Conservation (phyloP, 208 protist species). For the Angomonas ambiguus region DNA sequence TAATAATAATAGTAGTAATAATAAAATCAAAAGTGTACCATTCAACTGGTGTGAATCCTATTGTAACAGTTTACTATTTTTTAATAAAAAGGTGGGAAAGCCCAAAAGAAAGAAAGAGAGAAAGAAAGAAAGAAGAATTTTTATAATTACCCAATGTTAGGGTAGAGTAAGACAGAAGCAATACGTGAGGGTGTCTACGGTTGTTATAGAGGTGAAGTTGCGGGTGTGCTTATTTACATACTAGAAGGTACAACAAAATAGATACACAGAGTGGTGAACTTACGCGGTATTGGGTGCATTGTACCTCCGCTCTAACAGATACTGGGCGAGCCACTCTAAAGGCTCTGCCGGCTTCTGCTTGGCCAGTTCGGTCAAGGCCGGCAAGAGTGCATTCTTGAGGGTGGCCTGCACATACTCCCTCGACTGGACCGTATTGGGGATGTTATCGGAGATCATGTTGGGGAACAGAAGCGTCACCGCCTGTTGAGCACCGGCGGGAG, state of each 20-base stretch:
- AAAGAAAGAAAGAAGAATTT: background rate
- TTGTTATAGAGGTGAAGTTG: background rate
- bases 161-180: too few species aligned
- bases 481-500: constrained; percentile 32
- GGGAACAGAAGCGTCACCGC: constrained; percentile 70
- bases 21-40: too few species aligned
- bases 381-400: constrained; percentile 76
- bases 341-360: constrained; percentile 82
- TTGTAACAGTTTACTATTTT: too few species aligned
- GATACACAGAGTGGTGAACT: too few species aligned
- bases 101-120: background rate
- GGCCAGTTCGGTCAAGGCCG: constrained; percentile 77
- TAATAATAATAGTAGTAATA: too few species aligned
- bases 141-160: too few species aligned
- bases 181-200: too few species aligned
- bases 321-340: constrained; percentile 81
- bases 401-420: constrained; percentile 83
- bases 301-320: constrained; percentile 76
- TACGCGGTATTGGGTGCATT: constrained; percentile 33
- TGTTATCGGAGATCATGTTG: constrained; percentile 68
- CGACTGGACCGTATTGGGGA: constrained; percentile 46
- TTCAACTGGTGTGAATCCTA: too few species aligned
- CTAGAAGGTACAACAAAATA: background rate
- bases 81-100: too few species aligned
- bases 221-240: background rate